Percentiles rank a stretch among this genome's conserved stretches.
Evolutionary conservation across 2,329 filamentous ascomycete species (phyloP).

Genomic region (Aspergillus hiratsukae): DNA sequence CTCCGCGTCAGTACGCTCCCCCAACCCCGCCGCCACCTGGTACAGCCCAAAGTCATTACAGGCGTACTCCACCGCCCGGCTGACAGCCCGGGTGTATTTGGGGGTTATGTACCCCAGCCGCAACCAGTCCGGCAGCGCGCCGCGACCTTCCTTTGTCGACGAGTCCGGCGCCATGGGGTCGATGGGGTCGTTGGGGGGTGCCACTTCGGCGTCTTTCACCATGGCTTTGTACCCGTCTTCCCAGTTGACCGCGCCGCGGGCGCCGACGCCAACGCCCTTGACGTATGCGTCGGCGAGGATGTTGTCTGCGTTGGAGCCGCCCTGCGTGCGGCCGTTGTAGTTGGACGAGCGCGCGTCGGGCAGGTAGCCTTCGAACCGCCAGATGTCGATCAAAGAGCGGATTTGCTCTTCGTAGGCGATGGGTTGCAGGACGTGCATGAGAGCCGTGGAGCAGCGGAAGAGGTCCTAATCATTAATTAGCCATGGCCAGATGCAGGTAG

Average conservation of each 20-base stretch:
- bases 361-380: conserved; percentile 59
- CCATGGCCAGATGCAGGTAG: too few species aligned
- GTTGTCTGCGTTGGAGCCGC: conserved; percentile 67
- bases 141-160: conserved; percentile 63
- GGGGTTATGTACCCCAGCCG: conserved; percentile 62
- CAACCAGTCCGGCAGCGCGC: conserved; percentile 66
- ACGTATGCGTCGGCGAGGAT: conserved; percentile 68
- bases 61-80: conserved; percentile 63
- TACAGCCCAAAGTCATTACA: conserved; percentile 65
- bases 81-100: conserved; percentile 57
- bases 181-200: conserved; percentile 55
- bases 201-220: conserved; percentile 62
- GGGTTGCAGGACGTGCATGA: conserved; percentile 64
- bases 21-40: conserved; percentile 59
- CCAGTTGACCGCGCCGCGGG: conserved; percentile 59
- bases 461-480: too few species aligned
- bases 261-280: too few species aligned
- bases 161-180: conserved; percentile 52
- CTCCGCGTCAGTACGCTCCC: conserved; percentile 46
- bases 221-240: conserved; percentile 58
- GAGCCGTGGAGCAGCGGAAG: conserved; percentile 61
- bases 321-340: conserved; percentile 65
- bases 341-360: conserved; percentile 65
- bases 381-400: conserved; percentile 64
- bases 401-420: conserved; percentile 61